Evolutionary conservation across 495 filamentous ascomycete species (phyloP).

Genomic region (Terfezia boudieri): DNA sequence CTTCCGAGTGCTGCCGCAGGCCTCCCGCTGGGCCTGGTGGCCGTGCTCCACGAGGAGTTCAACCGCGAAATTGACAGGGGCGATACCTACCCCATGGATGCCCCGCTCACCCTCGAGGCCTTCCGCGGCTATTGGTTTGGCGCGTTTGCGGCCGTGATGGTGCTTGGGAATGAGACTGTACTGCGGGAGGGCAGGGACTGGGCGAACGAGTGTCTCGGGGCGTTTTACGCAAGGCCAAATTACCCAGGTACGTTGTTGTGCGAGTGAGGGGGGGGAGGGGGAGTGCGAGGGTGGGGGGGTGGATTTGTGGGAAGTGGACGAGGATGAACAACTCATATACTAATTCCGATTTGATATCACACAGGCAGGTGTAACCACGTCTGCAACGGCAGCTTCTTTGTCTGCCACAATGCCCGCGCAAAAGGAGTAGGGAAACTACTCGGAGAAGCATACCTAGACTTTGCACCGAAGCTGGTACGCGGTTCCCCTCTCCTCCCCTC

Average conservation of each 20-base stretch:
- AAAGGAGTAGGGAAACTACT: constrained; percentile 76
- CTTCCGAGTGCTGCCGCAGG: constrained; percentile 35
- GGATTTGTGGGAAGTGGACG: no score
- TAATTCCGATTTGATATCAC: background rate
- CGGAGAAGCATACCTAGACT: constrained; percentile 87
- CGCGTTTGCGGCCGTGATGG: constrained; percentile 84
- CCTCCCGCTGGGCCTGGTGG: constrained; percentile 51
- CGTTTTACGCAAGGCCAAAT: constrained; percentile 93
- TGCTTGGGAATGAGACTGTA: constrained; percentile 36
- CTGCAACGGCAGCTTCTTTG: constrained; percentile 87
- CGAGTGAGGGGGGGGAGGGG: no score
- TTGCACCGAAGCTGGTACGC: constrained; percentile 66
- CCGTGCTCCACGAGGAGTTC: constrained; percentile 65
- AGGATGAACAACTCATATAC: no score
- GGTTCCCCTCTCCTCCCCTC: background rate
- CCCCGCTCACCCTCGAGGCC: constrained; percentile 46
- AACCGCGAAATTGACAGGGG: constrained; percentile 90
- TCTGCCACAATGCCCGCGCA: constrained; percentile 74
- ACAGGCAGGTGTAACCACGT: constrained; percentile 69
- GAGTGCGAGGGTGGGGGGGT: background rate
- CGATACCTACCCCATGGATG: constrained; percentile 87
- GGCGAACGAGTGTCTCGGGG: constrained; percentile 68
- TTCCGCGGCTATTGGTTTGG: constrained; percentile 91
- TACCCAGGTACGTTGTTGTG: constrained; percentile 39
- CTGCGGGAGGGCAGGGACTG: constrained; percentile 44